Evolutionary conservation across 495 filamentous ascomycete species (phyloP).

Genomic region (Neurospora sublineolata): DNA sequence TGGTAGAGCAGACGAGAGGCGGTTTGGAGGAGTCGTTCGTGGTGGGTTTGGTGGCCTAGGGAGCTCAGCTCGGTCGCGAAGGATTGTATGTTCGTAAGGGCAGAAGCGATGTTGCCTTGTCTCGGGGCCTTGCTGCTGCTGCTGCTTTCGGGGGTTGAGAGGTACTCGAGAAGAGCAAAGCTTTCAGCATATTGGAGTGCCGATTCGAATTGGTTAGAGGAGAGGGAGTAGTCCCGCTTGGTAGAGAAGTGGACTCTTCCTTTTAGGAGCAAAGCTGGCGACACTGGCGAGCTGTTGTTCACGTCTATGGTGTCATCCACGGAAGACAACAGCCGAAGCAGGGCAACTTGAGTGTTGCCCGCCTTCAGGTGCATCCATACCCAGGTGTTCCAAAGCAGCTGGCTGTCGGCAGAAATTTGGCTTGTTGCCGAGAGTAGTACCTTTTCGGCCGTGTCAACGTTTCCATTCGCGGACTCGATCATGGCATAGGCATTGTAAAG

Average conservation of each 20-base stretch:
- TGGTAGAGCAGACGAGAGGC: conserved; percentile 56
- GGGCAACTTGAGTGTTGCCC: conserved; percentile 23
- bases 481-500: conserved; percentile 74
- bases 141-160: conserved; percentile 20
- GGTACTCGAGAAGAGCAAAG: conserved; percentile 52
- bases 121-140: conserved; percentile 23
- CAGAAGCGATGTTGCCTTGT: conserved; percentile 40
- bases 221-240: conserved; percentile 45
- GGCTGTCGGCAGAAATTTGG: conserved; percentile 22
- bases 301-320: conserved; percentile 11
- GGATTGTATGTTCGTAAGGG: conserved; percentile 27
- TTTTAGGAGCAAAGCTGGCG: conserved; percentile 40
- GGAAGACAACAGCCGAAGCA: conserved; percentile 19
- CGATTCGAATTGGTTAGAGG: conserved; percentile 28
- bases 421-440: conserved; percentile 50
- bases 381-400: conserved; percentile 59
- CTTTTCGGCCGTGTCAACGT: conserved; percentile 42
- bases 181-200: conserved; percentile 48
- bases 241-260: conserved; percentile 44
- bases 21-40: conserved; percentile 55
- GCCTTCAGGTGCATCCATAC: conserved; percentile 54
- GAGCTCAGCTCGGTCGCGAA: conserved; percentile 36
- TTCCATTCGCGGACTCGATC: conserved; percentile 51
- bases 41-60: conserved; percentile 31
- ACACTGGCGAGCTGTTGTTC: conserved; percentile 3